Percentiles rank a stretch among this genome's conserved stretches.
These are phyloP conservation scores for Neurospora tetraspora DNA, from an alignment of 495 filamentous ascomycete species.

Conservation along the genomic window DNA sequence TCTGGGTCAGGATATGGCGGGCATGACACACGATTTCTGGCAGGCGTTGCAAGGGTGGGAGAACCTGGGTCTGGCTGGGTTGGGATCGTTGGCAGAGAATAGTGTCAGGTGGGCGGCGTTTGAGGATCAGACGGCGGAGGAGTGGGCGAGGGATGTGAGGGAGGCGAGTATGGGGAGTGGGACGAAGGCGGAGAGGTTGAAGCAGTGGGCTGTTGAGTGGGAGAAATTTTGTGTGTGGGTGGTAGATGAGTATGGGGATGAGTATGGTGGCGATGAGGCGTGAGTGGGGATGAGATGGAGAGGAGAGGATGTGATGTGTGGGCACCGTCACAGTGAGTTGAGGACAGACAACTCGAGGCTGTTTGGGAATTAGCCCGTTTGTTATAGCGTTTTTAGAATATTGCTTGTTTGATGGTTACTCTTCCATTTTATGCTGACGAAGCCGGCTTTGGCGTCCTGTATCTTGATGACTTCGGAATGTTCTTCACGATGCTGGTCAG, in stretches of 20 bases:
- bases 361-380: neutral
- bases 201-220: slow-evolving; percentile 70
- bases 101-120: slow-evolving; percentile 85
- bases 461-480: neutral
- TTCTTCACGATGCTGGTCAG: neutral
- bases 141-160: slow-evolving; percentile 57
- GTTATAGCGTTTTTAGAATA: neutral
- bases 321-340: neutral
- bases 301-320: neutral
- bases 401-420: neutral
- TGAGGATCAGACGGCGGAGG: slow-evolving; percentile 58
- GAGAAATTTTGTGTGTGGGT: slow-evolving; percentile 91
- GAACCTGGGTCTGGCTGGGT: slow-evolving; percentile 70
- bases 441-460: neutral
- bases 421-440: neutral
- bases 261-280: slow-evolving; percentile 8
- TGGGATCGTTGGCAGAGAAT: slow-evolving; percentile 83
- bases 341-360: neutral
- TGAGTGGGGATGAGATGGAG: neutral
- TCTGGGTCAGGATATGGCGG: slow-evolving; percentile 60
- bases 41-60: slow-evolving; percentile 79
- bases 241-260: slow-evolving; percentile 65
- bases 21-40: slow-evolving; percentile 86
- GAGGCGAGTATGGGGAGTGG: slow-evolving; percentile 67
- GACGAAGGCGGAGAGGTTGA: slow-evolving; percentile 58